Evolutionary conservation across 371 early-diverging fungal species (phyloP), one percentile per base, ranked within the genome.

Genomic region (Rhizopus delemar): DNA sequence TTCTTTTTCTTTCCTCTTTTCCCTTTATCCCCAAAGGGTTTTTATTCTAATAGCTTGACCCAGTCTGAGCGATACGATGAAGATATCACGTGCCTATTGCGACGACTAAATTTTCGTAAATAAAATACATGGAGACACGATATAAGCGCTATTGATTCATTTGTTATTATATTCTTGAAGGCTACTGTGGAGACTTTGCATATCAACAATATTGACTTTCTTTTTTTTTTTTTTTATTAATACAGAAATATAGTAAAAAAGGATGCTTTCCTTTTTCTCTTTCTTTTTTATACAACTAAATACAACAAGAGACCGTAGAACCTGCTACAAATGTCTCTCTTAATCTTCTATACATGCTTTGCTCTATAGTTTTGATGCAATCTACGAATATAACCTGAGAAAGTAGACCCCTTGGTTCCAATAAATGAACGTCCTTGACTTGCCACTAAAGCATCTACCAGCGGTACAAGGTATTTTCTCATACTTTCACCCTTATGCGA

Each of bases 361-460:
- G 22, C 22, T 22, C 22, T 22, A 43, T 0, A 53, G 13, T 56
- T 59, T 41, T 67, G 39, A 50, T 71, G 71, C 28, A 68, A 48
- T 46, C 71, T 64, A 51, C 48, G 52, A 36, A 71, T 63, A 52
- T 68, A 71, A 5, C 71, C 71, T 11, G 71, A 71, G 46, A 68
- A 71, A 28, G 71, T 71, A 4, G 68, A 68, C 2, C 65, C 65
- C 48, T 68, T 64, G 22, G 68, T 62, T 8, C 71, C 71, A 34
- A 71, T 54, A 58, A 71, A 71, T 6, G n/a, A 35, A 8, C 50
- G 43, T 4, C 71, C 71, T 65, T 59, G 53, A 46, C 71, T 68
- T 6, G 71, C 71, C 8, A 71, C 65, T 0, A 59, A 38, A 16
- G 68, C 71, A 60, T 71, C 71, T 1, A 71, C 57, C 13, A 71